Evolutionary conservation across 352 stramenopile species (phyloP).

Genomic region (Elongisporangium anandrum): DNA sequence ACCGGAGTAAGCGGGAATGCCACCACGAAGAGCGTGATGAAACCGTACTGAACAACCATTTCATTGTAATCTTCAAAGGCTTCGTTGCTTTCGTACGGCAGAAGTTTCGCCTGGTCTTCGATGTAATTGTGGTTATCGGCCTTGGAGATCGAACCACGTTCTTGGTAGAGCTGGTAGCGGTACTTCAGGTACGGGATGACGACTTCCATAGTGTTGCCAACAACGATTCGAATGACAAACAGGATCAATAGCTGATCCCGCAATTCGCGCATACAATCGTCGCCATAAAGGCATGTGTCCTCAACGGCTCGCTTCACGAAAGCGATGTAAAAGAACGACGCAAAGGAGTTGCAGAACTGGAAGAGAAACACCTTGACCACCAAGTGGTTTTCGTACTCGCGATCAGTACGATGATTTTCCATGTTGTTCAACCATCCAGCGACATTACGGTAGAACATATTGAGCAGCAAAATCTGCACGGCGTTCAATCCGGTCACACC

Average conservation of each 20-base stretch:
- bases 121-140: conserved; percentile 70
- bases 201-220: conserved; percentile 89
- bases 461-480: conserved; percentile 92
- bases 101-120: conserved; percentile 77
- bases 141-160: conserved; percentile 15
- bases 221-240: conserved; percentile 91
- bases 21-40: conserved; percentile 93
- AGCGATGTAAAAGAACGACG: conserved; percentile 95
- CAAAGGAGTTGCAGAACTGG: conserved; percentile 97
- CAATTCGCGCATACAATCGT: conserved; percentile 87
- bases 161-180: conserved; percentile 54
- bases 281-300: conserved; percentile 75
- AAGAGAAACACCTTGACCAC: conserved; percentile 99
- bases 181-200: conserved; percentile 84
- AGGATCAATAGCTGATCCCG: conserved; percentile 89
- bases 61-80: conserved; percentile 89
- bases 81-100: conserved; percentile 79
- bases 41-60: conserved; percentile 94
- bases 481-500: conserved; percentile 63
- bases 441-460: conserved; percentile 89
- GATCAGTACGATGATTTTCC: conserved; percentile 91
- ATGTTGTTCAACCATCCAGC: conserved; percentile 92
- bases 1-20: conserved; percentile 92
- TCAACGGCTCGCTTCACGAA: conserved; percentile 58
- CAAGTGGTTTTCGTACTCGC: conserved; percentile 88